phyloP scores from a whole-genome alignment of 1,284 basidiomycete genomes.

The Phellopilus nigrolimitatus region DNA sequence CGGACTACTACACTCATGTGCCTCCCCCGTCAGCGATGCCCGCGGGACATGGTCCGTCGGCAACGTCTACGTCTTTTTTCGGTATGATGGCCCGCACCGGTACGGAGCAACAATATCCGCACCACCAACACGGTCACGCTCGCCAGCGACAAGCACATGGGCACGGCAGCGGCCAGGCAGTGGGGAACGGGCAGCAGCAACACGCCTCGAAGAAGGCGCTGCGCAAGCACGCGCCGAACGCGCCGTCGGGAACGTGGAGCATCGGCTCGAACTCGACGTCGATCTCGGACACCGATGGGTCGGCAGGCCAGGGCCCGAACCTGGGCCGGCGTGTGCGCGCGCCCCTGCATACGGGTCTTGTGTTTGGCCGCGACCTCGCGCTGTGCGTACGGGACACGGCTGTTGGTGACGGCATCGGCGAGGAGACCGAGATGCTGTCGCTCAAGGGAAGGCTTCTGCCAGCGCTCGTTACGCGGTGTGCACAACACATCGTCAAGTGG shows the following conservation, averaged over 20 bases:
- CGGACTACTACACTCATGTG: conserved; percentile 35
- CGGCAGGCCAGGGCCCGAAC: conserved; percentile 39
- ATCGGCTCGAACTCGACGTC: conserved; percentile 44
- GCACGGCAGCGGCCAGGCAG: background rate
- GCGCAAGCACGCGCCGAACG: conserved; percentile 37
- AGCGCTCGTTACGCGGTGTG: conserved; percentile 70
- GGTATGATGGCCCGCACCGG: background rate
- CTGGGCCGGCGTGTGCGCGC: conserved; percentile 54
- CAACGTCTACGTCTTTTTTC: conserved; percentile 9
- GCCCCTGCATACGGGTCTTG: conserved; percentile 47
- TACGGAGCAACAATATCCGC: background rate
- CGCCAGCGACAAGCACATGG: background rate
- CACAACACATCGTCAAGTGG: conserved; percentile 76
- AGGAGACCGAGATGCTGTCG: conserved; percentile 24
- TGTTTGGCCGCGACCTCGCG: conserved; percentile 60
- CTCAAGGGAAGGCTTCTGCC: conserved; percentile 60
- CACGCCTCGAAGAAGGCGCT: conserved; percentile 12
- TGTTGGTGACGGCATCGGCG: conserved; percentile 23
- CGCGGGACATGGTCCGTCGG: conserved; percentile 18
- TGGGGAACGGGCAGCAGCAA: background rate
- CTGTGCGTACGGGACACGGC: conserved; percentile 59
- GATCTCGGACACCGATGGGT: conserved; percentile 48
- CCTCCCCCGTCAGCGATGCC: conserved; percentile 36
- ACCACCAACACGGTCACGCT: background rate
- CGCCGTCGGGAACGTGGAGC: conserved; percentile 54